phyloP scores from a whole-genome alignment of 331 rosid species.

The Prunus yedoensis region DNA sequence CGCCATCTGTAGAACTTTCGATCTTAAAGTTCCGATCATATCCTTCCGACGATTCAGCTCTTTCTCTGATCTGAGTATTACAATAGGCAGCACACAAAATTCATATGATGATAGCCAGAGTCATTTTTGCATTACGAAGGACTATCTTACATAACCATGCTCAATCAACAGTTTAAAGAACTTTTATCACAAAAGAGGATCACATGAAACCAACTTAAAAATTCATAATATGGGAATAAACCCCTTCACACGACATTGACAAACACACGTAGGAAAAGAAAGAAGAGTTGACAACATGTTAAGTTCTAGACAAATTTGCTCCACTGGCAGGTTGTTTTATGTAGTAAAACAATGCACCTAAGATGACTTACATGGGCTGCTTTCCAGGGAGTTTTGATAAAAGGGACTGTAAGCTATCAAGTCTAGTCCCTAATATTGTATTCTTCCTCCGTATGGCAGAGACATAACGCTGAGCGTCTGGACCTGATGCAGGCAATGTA shows the following conservation, averaged over 20 bases:
- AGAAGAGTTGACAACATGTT: neutral
- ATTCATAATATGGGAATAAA: neutral
- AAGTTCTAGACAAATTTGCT: neutral
- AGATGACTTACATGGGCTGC: constrained; percentile 64
- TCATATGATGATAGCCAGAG: constrained; percentile 26
- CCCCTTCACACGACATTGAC: neutral
- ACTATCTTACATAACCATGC: neutral
- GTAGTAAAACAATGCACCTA: constrained; percentile 5
- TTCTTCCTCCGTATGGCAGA: constrained; percentile 94
- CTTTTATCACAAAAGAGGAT: too few relatives aligned
- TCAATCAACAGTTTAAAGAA: neutral
- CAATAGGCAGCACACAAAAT: constrained; percentile 15
- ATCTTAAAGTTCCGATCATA: constrained; percentile 63
- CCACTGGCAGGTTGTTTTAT: neutral
- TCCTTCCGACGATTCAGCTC: constrained; percentile 98
- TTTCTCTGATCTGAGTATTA: constrained; percentile 71
- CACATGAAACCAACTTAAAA: too few relatives aligned
- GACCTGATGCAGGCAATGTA: constrained; percentile 69
- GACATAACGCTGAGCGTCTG: constrained; percentile 84
- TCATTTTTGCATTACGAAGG: neutral
- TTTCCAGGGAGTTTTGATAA: constrained; percentile 79
- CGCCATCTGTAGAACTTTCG: constrained; percentile 89
- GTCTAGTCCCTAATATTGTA: constrained; percentile 91
- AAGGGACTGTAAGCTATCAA: constrained; percentile 84
- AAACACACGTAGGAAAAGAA: neutral